A percentile compares a stretch with the other conserved stretches of the same genome.
These are phyloP conservation scores for Solanum ossicruentum DNA, from an alignment of 257 asterid genomes.

Conservation along the genomic window DNA sequence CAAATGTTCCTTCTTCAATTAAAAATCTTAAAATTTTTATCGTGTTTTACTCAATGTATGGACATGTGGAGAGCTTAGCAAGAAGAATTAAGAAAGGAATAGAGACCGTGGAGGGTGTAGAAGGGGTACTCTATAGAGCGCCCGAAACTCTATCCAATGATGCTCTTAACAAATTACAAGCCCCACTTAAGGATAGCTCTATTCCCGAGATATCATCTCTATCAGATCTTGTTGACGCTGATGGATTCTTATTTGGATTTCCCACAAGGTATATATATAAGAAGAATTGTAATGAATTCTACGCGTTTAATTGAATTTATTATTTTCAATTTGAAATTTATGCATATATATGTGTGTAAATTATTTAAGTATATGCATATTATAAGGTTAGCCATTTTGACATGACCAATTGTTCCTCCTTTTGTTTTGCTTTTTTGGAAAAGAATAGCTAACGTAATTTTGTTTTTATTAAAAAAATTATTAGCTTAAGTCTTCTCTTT, in stretches of 20 bases:
- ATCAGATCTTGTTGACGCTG: conserved; percentile 46
- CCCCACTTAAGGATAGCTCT: conserved; percentile 61
- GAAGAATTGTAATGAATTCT: no score
- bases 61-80: conserved; percentile 87
- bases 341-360: neutral
- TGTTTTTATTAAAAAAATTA: neutral
- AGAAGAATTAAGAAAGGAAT: conserved; percentile 71
- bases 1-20: neutral
- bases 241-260: conserved; percentile 79
- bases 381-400: neutral
- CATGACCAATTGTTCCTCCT: neutral
- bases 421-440: neutral
- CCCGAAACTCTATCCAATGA: conserved; percentile 72
- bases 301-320: rapidly evolving
- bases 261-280: conserved; percentile 45
- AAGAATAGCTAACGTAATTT: neutral
- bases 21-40: conserved; percentile 34
- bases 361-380: neutral
- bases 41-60: conserved; percentile 89
- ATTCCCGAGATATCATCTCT: conserved; percentile 52
- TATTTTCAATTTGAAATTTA: neutral
- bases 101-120: conserved; percentile 53
- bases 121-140: conserved; percentile 58
- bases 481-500: neutral
- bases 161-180: conserved; percentile 52